Base-by-base conservation (phyloP, 345 rosid genomes). In the Turritis glabra region DNA sequence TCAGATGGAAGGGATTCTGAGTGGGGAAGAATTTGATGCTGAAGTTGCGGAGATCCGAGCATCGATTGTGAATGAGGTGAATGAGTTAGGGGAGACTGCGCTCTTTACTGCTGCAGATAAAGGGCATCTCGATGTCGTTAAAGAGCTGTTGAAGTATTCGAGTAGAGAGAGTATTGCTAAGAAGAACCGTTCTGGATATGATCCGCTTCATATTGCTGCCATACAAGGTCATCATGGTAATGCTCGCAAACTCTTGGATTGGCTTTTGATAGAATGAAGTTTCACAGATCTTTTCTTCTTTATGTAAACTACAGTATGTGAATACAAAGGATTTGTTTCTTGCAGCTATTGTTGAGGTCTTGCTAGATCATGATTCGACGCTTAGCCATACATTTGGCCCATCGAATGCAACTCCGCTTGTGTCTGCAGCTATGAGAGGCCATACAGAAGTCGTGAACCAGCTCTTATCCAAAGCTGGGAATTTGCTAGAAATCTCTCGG, bases 1-100 rank as follows among this genome's bases (percentile, higher is more conserved):
- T 19, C 92, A 90, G 79, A 87, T 90, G 84, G 83, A 70, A 69
- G 92, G 90, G 68, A 86, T 84, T 65, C 73, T 85, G 41, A 85
- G 86, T 27, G 97, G 88, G 18, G 91, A 80, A 30, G 98, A 91
- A 0, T 85, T 95, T 21, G 94, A 86, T 47, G 62, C 79, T 5
- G 99, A 88, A 80, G 93, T 88, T 8, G 93, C 92, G 0, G 97
- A 95, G 83, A 87, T 86, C 23, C 81, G 97, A 74, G 89, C 93
- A 3, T 89, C 91, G 0, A 82, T 90, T 30, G 99, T 92, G 48
- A 90, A 89, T 64, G 97, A 95, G 83, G 94, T 90, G 73, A 95
- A 95, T 80, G 99, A 90, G 77, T 85, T 90, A 77, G 98, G 90
- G 4, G 99, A 95, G 83, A 95, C 97, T 0, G 90, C 96, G 5